Conservation (phyloP, 805 yeast genomes). For the Pichia ethanolica region DNA sequence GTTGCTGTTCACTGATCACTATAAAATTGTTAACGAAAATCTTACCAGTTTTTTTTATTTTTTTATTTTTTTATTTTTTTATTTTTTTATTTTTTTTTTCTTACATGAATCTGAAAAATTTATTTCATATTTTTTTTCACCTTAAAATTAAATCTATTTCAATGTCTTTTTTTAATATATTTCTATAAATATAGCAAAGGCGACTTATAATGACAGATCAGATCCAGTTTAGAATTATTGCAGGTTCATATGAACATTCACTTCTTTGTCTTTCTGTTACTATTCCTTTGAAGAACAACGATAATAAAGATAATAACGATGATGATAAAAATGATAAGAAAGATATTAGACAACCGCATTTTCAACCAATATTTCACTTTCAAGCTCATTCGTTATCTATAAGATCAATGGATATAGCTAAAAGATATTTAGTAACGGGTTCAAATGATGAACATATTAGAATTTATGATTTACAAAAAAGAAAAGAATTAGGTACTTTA, state of each 20-base stretch:
- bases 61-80: no score
- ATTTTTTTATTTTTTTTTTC: background rate
- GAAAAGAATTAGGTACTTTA: conserved; percentile 89
- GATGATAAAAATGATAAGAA: conserved; percentile 12
- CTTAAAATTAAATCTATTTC: background rate
- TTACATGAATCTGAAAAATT: no score
- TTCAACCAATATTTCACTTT: conserved; percentile 92
- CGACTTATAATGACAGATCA: conserved; percentile 4
- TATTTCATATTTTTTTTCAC: background rate
- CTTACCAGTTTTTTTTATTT: no score
- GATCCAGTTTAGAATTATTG: conserved; percentile 66
- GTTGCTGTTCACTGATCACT: no score
- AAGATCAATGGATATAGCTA: conserved; percentile 74
- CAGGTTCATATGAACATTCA: conserved; percentile 95
- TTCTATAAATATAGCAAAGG: background rate
- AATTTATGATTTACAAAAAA: conserved; percentile 85
- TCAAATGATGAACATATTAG: conserved; percentile 94
- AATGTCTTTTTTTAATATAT: no score
- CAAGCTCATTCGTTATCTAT: conserved; percentile 90
- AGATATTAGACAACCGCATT: conserved; percentile 45
- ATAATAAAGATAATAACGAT: conserved; percentile 2
- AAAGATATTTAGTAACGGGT: conserved; percentile 84
- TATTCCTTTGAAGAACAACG: conserved; percentile 29
- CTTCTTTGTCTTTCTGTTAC: conserved; percentile 73
- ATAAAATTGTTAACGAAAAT: no score